Conservation (phyloP, 306 rosid genomes). For the Medicago ruthenica region DNA sequence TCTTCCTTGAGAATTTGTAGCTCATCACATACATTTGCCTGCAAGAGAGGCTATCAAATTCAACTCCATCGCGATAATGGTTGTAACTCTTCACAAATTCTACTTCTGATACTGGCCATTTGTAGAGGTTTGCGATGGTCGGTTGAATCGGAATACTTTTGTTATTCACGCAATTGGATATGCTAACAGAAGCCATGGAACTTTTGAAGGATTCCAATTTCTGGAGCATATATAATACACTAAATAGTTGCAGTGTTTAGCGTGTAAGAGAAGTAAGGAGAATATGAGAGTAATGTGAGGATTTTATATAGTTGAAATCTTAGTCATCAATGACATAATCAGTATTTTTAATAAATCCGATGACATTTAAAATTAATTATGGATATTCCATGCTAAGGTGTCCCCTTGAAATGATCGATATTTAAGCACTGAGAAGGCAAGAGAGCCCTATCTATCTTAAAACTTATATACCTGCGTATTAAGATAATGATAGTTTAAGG, state of each 20-base stretch:
- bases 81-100: conserved; percentile 59
- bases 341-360: neutral
- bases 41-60: no score
- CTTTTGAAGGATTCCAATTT: neutral
- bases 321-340: conserved; percentile 33
- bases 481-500: neutral
- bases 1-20: no score
- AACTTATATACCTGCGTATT: neutral
- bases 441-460: neutral
- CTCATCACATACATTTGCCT: no score
- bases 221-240: neutral
- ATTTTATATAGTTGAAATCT: conserved; percentile 15
- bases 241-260: conserved; percentile 5
- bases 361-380: neutral
- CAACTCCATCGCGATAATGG: no score
- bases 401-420: neutral
- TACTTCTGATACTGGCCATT: conserved; percentile 68
- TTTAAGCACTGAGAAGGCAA: neutral
- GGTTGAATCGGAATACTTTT: conserved; percentile 41
- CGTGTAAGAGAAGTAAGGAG: neutral
- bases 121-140: conserved; percentile 49
- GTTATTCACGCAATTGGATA: conserved; percentile 29
- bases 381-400: conserved; percentile 1
- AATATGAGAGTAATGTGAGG: neutral
- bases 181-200: conserved; percentile 49